phyloP scores from a whole-genome alignment of 306 rosid genomes.

The Acacia crassicarpa region DNA sequence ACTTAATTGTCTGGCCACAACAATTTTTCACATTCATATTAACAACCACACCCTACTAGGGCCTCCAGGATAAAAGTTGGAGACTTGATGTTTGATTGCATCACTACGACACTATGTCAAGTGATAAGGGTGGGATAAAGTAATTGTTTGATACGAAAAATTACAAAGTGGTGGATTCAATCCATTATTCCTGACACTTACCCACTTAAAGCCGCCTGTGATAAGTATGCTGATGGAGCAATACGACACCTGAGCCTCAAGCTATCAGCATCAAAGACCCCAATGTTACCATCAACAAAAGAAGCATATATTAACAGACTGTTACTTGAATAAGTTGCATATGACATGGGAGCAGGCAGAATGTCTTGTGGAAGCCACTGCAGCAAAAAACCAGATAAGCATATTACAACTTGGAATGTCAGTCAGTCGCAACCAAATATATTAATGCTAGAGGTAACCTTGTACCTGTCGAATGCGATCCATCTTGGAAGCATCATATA shows the following conservation, averaged over 20 bases:
- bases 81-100: background rate
- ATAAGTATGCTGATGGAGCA: constrained; percentile 66
- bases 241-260: constrained; percentile 78
- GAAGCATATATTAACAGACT: constrained; percentile 67
- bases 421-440: constrained; percentile 4
- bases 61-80: background rate
- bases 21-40: background rate
- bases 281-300: constrained; percentile 73
- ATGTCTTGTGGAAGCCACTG: constrained; percentile 94
- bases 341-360: constrained; percentile 66
- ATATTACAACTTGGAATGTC: background rate
- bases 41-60: background rate
- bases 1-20: constrained; percentile 22
- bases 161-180: constrained; percentile 15
- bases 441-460: constrained; percentile 11
- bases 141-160: background rate
- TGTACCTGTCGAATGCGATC: constrained; percentile 81
- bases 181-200: constrained; percentile 38
- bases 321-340: constrained; percentile 75
- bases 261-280: constrained; percentile 84
- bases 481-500: constrained; percentile 89
- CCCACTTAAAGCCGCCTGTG: constrained; percentile 59
- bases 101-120: background rate
- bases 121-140: background rate
- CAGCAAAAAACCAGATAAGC: constrained; percentile 31